Evolutionary conservation across 371 early-diverging fungal genomes (phyloP), one percentile per base, ranked within the genome.

Genomic region (Catenaria anguillulae): DNA sequence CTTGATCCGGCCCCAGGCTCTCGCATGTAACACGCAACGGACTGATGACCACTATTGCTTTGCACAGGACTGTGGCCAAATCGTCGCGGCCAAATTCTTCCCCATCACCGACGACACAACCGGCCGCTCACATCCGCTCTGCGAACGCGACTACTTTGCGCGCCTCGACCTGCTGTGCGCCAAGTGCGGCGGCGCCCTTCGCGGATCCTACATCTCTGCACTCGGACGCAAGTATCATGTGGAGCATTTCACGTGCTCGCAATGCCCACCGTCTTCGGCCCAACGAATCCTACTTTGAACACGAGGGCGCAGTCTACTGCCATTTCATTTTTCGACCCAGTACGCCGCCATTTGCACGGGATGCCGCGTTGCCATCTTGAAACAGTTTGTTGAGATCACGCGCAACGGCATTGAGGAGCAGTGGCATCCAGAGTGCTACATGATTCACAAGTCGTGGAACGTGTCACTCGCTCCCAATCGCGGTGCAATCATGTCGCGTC

Each of bases 391-490:
- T 52, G 93, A 97, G 66, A 88, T 90, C 63, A 83, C 80, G 66
- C 73, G 75, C 48, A 80, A 84, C 64, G 73, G 81, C 62, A 76
- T 81, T 61, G 77, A 85, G 48, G 83, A 82, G 62, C 86, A 87
- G 61, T 97, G 97, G 97, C 97, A 97, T 71, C 96, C 96, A 15
- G 92, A 93, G 70, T 97, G 97, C 70, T 97, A 97, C 71, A 95
- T 93, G 96, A 91, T 97, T 58, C 87, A 89, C 77, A 93, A 90
- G 79, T 84, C 84, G 71, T 31, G 62, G 34, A 21, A 26, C 37
- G 23, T 33, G 23, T 45, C 34, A 6, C 34, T 48, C 26, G 29
- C 13, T 23, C 8, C 8, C 10, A 2, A 4, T 23, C 19, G 19
- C 21, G 21, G 2, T 23, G 15, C 31, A 8, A 13, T 31, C 31